Evolutionary conservation across 1,284 basidiomycete genomes (phyloP).

Genomic region (Malassezia restricta): DNA sequence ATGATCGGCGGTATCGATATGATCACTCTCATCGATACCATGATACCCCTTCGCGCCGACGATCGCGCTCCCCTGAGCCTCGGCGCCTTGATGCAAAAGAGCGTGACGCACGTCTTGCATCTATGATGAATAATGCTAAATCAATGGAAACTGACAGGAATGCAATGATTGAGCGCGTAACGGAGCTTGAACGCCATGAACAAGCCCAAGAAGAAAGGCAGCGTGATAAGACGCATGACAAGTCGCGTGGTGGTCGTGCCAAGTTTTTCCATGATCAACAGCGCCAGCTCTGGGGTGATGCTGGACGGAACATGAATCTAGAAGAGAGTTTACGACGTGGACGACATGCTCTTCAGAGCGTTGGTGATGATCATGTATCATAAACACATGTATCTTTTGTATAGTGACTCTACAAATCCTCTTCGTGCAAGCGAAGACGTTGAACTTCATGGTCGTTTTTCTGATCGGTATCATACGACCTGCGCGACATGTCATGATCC

Average conservation of each 20-base stretch:
- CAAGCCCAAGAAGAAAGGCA: constrained; percentile 23
- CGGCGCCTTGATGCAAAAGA: constrained; percentile 50
- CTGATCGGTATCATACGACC: background rate
- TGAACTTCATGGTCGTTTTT: background rate
- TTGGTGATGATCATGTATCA: constrained; percentile 13
- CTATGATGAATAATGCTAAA: constrained; percentile 66
- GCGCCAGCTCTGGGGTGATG: constrained; percentile 25
- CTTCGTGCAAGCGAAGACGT: background rate
- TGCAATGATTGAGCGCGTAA: constrained; percentile 25
- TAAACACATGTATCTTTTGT: background rate
- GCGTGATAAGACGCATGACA: constrained; percentile 22
- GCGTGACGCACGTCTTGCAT: constrained; percentile 68
- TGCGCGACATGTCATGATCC: background rate
- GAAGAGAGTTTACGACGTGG: constrained; percentile 27
- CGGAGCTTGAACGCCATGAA: constrained; percentile 24
- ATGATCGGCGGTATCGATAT: constrained; percentile 1
- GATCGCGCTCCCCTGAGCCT: background rate
- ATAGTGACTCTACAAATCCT: background rate
- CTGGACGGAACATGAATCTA: constrained; percentile 19
- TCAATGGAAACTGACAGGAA: constrained; percentile 56
- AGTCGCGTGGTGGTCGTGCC: constrained; percentile 21
- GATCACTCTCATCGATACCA: constrained; percentile 16
- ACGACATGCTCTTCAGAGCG: constrained; percentile 20
- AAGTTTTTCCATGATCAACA: constrained; percentile 35
- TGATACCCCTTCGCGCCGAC: constrained; percentile 23